Conservation (phyloP, 306 rosid genomes). For the cucumber (Cucumis sativus) region DNA sequence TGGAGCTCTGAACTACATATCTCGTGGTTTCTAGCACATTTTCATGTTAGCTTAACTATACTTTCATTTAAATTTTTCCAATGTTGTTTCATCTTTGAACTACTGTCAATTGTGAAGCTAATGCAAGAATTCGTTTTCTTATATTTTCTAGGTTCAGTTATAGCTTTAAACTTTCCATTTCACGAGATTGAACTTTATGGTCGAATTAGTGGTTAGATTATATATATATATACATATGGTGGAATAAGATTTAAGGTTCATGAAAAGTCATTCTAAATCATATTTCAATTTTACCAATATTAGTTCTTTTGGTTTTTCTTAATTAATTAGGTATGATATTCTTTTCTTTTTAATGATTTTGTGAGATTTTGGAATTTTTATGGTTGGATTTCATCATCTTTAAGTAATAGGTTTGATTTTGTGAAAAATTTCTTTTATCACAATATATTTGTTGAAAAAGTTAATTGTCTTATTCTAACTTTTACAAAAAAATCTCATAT, state of each 20-base stretch:
- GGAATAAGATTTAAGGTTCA: no score
- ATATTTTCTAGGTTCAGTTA: neutral
- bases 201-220: no score
- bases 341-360: neutral
- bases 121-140: neutral
- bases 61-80: neutral
- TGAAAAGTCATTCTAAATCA: no score
- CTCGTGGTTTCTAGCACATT: no score
- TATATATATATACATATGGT: no score
- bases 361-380: neutral
- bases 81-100: neutral
- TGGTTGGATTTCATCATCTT: neutral
- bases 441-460: neutral
- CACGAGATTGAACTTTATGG: neutral
- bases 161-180: neutral
- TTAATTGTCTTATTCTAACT: neutral
- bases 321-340: neutral
- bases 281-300: no score
- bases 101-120: neutral
- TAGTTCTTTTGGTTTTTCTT: no score
- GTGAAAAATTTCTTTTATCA: neutral
- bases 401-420: neutral
- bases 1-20: neutral
- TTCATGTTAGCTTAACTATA: no score
- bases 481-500: neutral